Percentiles rank a stretch among this genome's conserved stretches.
These are phyloP conservation scores for Coemansia sp. DNA, from an alignment of 192 early-diverging fungal genomes.

Conservation along the genomic window DNA sequence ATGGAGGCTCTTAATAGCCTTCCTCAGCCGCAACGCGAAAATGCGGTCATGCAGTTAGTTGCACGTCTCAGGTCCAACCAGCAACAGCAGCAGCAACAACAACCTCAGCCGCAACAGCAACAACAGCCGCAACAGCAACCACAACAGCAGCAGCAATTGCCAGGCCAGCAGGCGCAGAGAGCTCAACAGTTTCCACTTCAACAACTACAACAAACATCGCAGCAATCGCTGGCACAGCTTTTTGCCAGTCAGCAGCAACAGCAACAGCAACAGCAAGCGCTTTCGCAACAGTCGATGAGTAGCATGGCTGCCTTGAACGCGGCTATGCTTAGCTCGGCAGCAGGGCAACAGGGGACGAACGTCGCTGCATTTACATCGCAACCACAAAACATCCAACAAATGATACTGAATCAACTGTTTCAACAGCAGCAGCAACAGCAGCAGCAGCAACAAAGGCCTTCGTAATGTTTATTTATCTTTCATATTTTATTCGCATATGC, in stretches of 20 bases:
- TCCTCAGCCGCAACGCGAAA: slow-evolving; percentile 24
- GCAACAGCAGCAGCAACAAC: slow-evolving; percentile 9
- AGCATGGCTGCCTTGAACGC: slow-evolving; percentile 28
- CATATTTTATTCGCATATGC: neutral
- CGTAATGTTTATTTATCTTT: slow-evolving; percentile 9
- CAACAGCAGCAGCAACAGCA: slow-evolving; percentile 45
- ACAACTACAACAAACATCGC: slow-evolving; percentile 18
- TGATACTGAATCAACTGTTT: slow-evolving; percentile 26
- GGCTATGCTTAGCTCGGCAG: slow-evolving; percentile 22
- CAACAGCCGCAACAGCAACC: slow-evolving; percentile 14
- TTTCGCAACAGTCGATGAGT: slow-evolving; percentile 21
- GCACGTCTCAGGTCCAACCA: slow-evolving; percentile 3
- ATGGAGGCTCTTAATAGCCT: slow-evolving; percentile 19
- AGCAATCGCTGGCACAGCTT: slow-evolving; percentile 20
- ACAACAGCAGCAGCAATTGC: slow-evolving; percentile 18
- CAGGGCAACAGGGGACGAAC: slow-evolving; percentile 20
- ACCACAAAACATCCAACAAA: slow-evolving; percentile 33
- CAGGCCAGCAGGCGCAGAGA: slow-evolving; percentile 11
- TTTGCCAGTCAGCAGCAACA: slow-evolving; percentile 36
- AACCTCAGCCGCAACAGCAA: slow-evolving; percentile 13
- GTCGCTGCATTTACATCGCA: slow-evolving; percentile 25
- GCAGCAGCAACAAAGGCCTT: slow-evolving; percentile 33
- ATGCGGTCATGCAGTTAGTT: slow-evolving; percentile 2
- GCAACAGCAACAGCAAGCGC: slow-evolving; percentile 16
- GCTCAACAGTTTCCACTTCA: slow-evolving; percentile 21